phyloP scores from a whole-genome alignment of 805 yeast species.

The Metschnikowia shivogae region DNA sequence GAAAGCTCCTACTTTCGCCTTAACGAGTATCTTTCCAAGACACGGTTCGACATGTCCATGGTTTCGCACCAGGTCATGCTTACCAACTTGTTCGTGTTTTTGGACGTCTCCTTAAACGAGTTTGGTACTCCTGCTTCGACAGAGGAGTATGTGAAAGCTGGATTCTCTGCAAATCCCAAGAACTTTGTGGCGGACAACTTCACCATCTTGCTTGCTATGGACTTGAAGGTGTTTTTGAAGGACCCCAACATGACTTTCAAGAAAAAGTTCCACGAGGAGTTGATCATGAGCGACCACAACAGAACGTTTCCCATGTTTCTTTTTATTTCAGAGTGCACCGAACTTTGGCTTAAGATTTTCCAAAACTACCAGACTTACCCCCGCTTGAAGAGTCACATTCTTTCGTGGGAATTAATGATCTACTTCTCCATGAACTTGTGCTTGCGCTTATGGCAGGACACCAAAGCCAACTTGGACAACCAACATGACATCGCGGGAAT shows the following conservation, averaged over 20 bases:
- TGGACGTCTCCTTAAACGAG: constrained; percentile 40
- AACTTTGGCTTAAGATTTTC: constrained; percentile 34
- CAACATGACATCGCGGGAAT: constrained; percentile 50
- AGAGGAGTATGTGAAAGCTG: constrained; percentile 45
- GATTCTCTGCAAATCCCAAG: constrained; percentile 43
- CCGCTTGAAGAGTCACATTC: constrained; percentile 36
- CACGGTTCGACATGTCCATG: constrained; percentile 35
- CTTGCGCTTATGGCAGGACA: constrained; percentile 60
- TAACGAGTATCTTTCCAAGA: constrained; percentile 32
- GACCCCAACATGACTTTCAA: constrained; percentile 58
- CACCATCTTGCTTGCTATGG: constrained; percentile 49
- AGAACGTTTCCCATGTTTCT: constrained; percentile 48
- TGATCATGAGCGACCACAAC: constrained; percentile 52
- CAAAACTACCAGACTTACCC: constrained; percentile 31
- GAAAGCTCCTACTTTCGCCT: constrained; percentile 32
- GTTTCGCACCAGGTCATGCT: constrained; percentile 39
- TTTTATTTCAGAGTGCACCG: constrained; percentile 33
- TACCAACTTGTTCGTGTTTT: constrained; percentile 34
- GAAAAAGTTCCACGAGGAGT: constrained; percentile 59
- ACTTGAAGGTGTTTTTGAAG: constrained; percentile 50
- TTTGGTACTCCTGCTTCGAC: constrained; percentile 39
- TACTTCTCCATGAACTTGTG: constrained; percentile 54
- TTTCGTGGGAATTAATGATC: constrained; percentile 52
- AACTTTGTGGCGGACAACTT: constrained; percentile 42
- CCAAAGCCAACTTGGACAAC: constrained; percentile 45